Evolutionary conservation across 371 early-diverging fungal genomes (phyloP).

Genomic region (Umbelopsis sp.): DNA sequence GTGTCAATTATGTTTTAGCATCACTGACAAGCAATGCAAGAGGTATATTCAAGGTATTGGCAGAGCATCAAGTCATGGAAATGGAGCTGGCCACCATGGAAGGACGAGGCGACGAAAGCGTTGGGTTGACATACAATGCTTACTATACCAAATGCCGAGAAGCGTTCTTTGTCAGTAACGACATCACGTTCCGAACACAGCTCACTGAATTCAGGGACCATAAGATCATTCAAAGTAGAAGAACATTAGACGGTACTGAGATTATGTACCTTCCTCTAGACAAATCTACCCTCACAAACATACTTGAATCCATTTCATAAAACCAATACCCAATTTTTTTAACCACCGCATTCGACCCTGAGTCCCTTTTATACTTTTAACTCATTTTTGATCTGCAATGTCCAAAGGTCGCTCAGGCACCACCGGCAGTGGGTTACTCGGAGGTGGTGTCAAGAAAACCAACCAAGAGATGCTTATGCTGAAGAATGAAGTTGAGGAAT

Average conservation of each 20-base stretch:
- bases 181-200: conserved; percentile 81
- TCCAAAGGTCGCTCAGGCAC: conserved; percentile 18
- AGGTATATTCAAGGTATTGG: conserved; percentile 76
- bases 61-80: conserved; percentile 73
- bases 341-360: conserved; percentile 7
- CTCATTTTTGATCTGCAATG: not conserved
- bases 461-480: conserved; percentile 1
- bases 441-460: conserved; percentile 4
- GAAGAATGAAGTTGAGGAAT: conserved; percentile 43
- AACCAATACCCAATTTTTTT: not conserved
- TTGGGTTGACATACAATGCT: conserved; percentile 64
- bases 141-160: conserved; percentile 80
- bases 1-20: conserved; percentile 82
- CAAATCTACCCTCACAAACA: conserved; percentile 55
- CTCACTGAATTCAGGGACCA: conserved; percentile 94
- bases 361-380: not conserved
- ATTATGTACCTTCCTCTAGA: conserved; percentile 82
- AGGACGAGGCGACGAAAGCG: conserved; percentile 39
- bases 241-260: conserved; percentile 77
- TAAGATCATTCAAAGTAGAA: conserved; percentile 73
- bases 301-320: conserved; percentile 62
- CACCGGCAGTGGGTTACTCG: not conserved
- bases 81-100: conserved; percentile 47
- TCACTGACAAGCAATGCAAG: conserved; percentile 84
- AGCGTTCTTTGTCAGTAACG: conserved; percentile 80